Base-by-base conservation (phyloP, 2,329 filamentous ascomycete species). In the Fusarium tuaranense region DNA sequence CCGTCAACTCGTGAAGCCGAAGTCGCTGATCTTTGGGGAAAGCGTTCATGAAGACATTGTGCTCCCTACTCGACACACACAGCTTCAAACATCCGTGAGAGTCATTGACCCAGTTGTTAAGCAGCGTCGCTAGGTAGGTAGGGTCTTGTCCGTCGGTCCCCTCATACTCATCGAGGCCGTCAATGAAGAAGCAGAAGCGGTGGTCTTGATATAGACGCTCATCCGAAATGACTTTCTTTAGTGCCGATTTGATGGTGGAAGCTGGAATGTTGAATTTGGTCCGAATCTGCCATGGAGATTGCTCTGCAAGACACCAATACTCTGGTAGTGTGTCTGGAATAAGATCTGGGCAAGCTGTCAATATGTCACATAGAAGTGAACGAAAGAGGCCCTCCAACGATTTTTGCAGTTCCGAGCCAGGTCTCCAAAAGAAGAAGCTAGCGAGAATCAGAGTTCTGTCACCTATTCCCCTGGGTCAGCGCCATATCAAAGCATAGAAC, bases 101-200 rank as follows among this genome's bases (percentile, higher is more conserved):
- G 0, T 14, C 5, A 0, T 25, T 25, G 7, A 12, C 20, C 53
- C 51, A 68, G 5, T 22, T 12, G 1, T 51, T 51, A 0, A 68
- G 8, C 2, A 68, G 14, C 1, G 13, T 18, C 3, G 60, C 53
- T 4, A 68, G 7, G 39, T 51, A 39, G 4, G 44, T 10, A 9
- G 58, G 41, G 3, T 65, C 62, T 14, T 41, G 32, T 5, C 25
- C 18, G 1, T 65, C 32, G 7, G 39, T 14, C 20, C 58, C 62
- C 16, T 58, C 62, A 13, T 46, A 60, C 14, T 68, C 66, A 14
- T 68, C 66, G 1, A 68, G 34, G 0, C 62, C 66, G 8, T 60
- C 66, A 2, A 68, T 36, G 10, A 68, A 68, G 27, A 68, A 41
- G 5, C 66, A 65, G 16, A 65, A 59, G 20, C 41, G 32, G n/a